phyloP scores from a whole-genome alignment of 1,139 yeast genomes.

The Lodderomyces parapsilosis region DNA sequence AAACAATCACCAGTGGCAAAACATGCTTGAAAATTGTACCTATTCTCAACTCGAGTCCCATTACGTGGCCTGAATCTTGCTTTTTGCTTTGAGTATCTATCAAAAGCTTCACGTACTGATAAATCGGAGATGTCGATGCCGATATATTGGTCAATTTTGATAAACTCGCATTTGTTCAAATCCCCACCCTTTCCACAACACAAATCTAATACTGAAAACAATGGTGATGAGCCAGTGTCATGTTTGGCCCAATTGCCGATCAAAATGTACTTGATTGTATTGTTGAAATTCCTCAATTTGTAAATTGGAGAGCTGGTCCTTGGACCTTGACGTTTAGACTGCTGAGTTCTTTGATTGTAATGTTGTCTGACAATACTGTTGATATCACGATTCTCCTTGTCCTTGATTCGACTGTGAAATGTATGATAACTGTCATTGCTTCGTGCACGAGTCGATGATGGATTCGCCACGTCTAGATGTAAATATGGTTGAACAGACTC shows the following conservation, averaged over 20 bases:
- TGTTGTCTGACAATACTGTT: slow-evolving; percentile 73
- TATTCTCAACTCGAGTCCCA: slow-evolving; percentile 40
- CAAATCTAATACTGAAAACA: slow-evolving; percentile 60
- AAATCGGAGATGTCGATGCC: slow-evolving; percentile 93
- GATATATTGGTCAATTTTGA: slow-evolving; percentile 70
- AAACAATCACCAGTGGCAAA: slow-evolving; percentile 94
- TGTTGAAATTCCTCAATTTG: slow-evolving; percentile 84
- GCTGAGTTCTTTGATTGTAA: slow-evolving; percentile 81
- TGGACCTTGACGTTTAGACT: slow-evolving; percentile 56
- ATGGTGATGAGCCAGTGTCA: slow-evolving; percentile 37
- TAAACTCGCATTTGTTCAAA: slow-evolving; percentile 81
- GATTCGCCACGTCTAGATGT: slow-evolving; percentile 32
- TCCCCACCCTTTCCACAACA: slow-evolving; percentile 99
- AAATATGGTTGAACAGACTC: slow-evolving; percentile 27
- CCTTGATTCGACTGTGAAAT: slow-evolving; percentile 40
- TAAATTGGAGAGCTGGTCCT: slow-evolving; percentile 82
- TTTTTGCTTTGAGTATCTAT: slow-evolving; percentile 56
- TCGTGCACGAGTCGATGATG: slow-evolving; percentile 19
- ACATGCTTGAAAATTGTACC: slow-evolving; percentile 66
- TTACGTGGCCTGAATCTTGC: slow-evolving; percentile 29
- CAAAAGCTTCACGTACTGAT: slow-evolving; percentile 80
- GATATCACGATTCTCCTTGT: slow-evolving; percentile 36
- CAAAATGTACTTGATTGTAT: slow-evolving; percentile 85
- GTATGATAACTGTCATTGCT: slow-evolving; percentile 28
- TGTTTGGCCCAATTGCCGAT: slow-evolving; percentile 62